Conservation (phyloP, 768 basidiomycete genomes). For the Chalciporus chontae region DNA sequence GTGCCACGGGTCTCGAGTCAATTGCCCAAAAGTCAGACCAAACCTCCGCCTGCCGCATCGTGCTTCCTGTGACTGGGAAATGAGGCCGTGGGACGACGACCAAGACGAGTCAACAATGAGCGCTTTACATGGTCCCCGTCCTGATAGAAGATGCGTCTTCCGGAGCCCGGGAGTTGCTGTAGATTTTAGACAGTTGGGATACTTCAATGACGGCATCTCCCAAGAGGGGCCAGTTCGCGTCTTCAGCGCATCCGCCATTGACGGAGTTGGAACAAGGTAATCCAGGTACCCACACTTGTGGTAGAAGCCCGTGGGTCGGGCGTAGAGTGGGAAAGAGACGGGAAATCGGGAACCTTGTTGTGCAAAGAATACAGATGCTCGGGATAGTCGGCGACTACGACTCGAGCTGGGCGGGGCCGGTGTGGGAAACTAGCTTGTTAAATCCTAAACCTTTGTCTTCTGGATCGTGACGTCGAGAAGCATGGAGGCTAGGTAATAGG, state of each 20-base stretch:
- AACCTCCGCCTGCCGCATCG: background rate
- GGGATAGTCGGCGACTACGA: constrained; percentile 3
- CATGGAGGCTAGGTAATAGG: background rate
- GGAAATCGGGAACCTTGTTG: constrained; percentile 12
- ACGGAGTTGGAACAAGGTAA: constrained; percentile 15
- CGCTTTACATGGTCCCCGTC: background rate
- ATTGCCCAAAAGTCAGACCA: background rate
- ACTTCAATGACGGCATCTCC: constrained; percentile 3
- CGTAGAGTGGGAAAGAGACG: constrained; percentile 13
- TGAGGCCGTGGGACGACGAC: too few relatives aligned
- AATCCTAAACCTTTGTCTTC: background rate
- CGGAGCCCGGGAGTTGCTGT: background rate
- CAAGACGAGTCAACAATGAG: background rate
- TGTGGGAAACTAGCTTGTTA: background rate
- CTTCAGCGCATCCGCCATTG: constrained; percentile 26
- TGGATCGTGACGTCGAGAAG: background rate
- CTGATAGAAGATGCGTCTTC: background rate
- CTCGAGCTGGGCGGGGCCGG: background rate
- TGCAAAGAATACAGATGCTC: background rate
- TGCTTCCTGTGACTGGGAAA: background rate
- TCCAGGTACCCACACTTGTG: constrained; percentile 11
- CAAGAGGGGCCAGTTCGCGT: constrained; percentile 5
- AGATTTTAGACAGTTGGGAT: background rate
- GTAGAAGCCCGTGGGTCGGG: constrained; percentile 15
- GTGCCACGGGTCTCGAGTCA: constrained; percentile 4